Base-by-base conservation (phyloP, 2,329 filamentous ascomycete genomes). In the Ophiostoma fasciatum region DNA sequence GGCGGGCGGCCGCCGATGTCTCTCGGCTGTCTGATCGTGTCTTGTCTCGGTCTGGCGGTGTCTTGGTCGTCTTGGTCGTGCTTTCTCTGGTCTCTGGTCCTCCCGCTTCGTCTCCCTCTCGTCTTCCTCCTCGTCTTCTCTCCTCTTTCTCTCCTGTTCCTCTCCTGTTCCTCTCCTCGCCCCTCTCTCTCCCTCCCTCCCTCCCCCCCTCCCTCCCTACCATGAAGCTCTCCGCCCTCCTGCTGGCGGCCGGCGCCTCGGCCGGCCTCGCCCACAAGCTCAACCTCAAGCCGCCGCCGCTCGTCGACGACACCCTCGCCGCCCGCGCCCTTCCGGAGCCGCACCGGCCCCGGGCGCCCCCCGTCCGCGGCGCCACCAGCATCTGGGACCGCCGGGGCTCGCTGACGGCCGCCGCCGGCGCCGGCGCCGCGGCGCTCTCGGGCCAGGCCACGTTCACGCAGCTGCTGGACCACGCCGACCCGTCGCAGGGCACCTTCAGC, bases 401-500 rank as follows among this genome's bases (percentile, higher is more conserved):
- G 10, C 2, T 10, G 7, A 28, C 29, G 15, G 4, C 28, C 4
- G 27, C 31, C 4, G 17, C 18, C 6, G 26, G 34, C 3, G 18
- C 28, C 7, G 21, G 29, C 17, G 12, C 25, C 9, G 26, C 13
- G 15, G 12, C 19, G n/a, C 28, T 25, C 9, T 22, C 28, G n/a
- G 41, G 41, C 21, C 11, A 27, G 11, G 34, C 14, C 7, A 36
- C 35, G 7, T 62, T 62, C 35, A 49, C 58, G 43, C 60, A 62
- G 52, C 51, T 58, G 23, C 44, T 62, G 31, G 57, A 62, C 46
- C 60, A 62, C 51, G 31, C 45, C 28, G 49, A 60, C 40, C 53
- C 58, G n/a, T 45, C 46, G 12, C 53, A 54, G 25, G 59, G 59
- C 39, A 62, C 58, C 26, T 62, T 62, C 40, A 44, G 48, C 43